Evolutionary conservation across 2,329 filamentous ascomycete genomes (phyloP).

Genomic region (Fusarium aywerte): DNA sequence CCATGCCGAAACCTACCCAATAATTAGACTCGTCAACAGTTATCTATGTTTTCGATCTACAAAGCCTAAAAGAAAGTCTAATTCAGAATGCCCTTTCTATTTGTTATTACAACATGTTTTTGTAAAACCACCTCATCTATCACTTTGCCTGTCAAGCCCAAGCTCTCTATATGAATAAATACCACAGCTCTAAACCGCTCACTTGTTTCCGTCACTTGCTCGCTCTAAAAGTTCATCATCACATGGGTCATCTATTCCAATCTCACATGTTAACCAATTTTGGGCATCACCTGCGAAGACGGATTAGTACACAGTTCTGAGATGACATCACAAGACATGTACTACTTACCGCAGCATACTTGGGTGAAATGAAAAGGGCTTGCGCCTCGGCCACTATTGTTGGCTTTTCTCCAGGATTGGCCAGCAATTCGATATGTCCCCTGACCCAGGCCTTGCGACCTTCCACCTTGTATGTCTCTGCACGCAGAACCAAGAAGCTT

Average conservation of each 20-base stretch:
- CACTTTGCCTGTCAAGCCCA: not conserved
- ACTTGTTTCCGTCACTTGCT: constrained; percentile 29
- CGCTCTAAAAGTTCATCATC: constrained; percentile 24
- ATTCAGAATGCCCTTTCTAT: constrained; percentile 9
- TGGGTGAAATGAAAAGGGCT: constrained; percentile 89
- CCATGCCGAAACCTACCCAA: too few species aligned
- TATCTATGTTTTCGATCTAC: not conserved
- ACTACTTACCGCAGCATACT: constrained; percentile 75
- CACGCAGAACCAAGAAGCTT: constrained; percentile 80
- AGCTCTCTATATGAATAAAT: constrained; percentile 16
- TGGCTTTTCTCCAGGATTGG: constrained; percentile 68
- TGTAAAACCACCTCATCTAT: constrained; percentile 9
- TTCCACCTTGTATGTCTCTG: constrained; percentile 84
- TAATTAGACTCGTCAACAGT: not conserved
- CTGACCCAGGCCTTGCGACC: constrained; percentile 95
- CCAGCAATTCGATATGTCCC: constrained; percentile 84
- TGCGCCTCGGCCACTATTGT: constrained; percentile 82
- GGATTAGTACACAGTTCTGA: constrained; percentile 6
- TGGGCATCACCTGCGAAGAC: constrained; percentile 49
- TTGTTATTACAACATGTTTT: constrained; percentile 20
- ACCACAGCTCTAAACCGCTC: constrained; percentile 4
- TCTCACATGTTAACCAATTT: constrained; percentile 39
- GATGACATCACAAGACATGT: not conserved
- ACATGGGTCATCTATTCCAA: constrained; percentile 14
- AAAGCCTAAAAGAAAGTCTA: not conserved